These are phyloP conservation scores for Hamamelis virginiana DNA, from an alignment of 164 flowering plant genomes.

Conservation along the genomic window DNA sequence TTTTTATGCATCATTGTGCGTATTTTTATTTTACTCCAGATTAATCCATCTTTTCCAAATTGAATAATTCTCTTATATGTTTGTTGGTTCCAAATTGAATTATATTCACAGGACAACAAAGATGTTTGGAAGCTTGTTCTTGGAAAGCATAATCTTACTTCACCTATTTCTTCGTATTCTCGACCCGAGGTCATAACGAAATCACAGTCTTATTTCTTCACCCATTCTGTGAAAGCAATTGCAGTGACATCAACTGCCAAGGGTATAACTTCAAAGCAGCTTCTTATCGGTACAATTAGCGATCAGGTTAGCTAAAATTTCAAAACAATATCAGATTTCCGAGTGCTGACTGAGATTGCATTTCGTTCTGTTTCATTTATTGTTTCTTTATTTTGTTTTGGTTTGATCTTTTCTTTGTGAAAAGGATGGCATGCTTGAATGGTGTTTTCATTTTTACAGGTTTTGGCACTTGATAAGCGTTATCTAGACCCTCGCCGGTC, in stretches of 20 bases:
- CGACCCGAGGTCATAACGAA: slow-evolving; percentile 81
- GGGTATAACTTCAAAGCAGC: slow-evolving; percentile 97
- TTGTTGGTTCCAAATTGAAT: background rate
- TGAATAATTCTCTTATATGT: slow-evolving; percentile 1
- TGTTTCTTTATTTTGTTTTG: background rate
- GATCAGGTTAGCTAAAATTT: slow-evolving; percentile 70
- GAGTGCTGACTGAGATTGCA: too few species aligned
- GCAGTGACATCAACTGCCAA: slow-evolving; percentile 86
- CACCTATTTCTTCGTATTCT: slow-evolving; percentile 83
- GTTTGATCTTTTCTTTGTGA: background rate
- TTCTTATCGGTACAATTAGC: slow-evolving; percentile 91
- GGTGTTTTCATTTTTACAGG: slow-evolving; percentile 36
- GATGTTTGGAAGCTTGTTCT: slow-evolving; percentile 85
- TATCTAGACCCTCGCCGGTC: slow-evolving; percentile 88
- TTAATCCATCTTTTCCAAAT: slow-evolving; percentile 2
- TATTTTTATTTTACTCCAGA: background rate
- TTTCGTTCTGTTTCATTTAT: background rate
- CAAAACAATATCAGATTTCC: background rate
- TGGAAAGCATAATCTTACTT: slow-evolving; percentile 93
- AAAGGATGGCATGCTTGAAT: too few species aligned
- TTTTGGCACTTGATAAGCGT: slow-evolving; percentile 93
- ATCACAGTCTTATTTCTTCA: slow-evolving; percentile 85
- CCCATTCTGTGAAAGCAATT: slow-evolving; percentile 86
- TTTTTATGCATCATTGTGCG: background rate
- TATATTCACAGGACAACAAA: slow-evolving; percentile 71